phyloP scores from a whole-genome alignment of 441 rosid species.

The Populus hybrid region DNA sequence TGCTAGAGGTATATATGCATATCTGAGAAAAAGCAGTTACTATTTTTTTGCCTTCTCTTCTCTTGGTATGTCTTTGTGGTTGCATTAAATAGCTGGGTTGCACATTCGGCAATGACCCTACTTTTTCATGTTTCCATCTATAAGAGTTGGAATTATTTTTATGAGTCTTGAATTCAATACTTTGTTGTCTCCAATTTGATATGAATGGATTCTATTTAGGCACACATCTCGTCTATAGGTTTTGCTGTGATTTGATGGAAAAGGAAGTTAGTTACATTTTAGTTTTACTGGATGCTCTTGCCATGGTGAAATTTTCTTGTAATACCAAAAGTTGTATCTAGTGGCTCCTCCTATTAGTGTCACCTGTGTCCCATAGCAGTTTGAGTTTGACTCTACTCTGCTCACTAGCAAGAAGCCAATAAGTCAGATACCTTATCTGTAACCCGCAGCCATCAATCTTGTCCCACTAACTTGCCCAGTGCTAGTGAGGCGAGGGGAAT shows the following conservation, averaged over 20 bases:
- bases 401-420: not conserved
- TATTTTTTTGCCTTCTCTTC: not conserved
- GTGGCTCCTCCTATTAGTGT: not conserved
- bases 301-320: not conserved
- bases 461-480: not conserved
- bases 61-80: not conserved
- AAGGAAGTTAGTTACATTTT: not conserved
- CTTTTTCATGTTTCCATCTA: not conserved
- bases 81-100: too few relatives aligned
- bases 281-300: not conserved
- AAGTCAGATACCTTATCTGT: not conserved
- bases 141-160: not conserved
- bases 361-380: not conserved
- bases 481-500: not conserved
- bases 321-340: not conserved
- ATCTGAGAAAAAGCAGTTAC: not conserved
- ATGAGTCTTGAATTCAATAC: not conserved
- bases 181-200: not conserved
- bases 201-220: not conserved
- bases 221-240: not conserved
- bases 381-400: not conserved
- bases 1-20: slow-evolving; percentile 57
- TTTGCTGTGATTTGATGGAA: not conserved
- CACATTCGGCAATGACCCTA: not conserved
- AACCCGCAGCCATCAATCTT: not conserved